phyloP scores from a whole-genome alignment of 495 filamentous ascomycete genomes.

The Aspergillus coremiiformis region DNA sequence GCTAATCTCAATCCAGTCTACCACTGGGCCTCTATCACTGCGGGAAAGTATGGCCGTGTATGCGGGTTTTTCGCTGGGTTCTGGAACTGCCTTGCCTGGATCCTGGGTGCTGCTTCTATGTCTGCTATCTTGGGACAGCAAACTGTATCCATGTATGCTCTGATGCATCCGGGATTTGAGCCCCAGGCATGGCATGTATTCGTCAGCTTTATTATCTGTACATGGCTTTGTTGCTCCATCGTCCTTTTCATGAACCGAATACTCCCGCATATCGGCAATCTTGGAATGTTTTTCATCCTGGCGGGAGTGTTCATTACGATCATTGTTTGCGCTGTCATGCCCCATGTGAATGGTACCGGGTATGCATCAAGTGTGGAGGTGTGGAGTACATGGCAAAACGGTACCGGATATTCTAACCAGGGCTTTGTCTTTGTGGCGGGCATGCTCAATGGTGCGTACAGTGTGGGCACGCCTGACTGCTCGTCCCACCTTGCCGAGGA shows the following conservation, averaged over 20 bases:
- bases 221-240: conserved; percentile 58
- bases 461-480: conserved; percentile 71
- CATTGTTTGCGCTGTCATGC: conserved; percentile 70
- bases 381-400: conserved; percentile 57
- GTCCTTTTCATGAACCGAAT: conserved; percentile 66
- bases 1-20: conserved; percentile 44
- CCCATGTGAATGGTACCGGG: conserved; percentile 32
- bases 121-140: conserved; percentile 61
- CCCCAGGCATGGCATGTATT: conserved; percentile 71
- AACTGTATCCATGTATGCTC: conserved; percentile 59
- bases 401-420: conserved; percentile 56
- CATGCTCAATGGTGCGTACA: conserved; percentile 82
- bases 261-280: conserved; percentile 56
- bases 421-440: conserved; percentile 75
- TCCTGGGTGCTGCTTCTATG: conserved; percentile 56
- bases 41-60: conserved; percentile 60
- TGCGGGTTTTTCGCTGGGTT: conserved; percentile 73
- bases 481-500: conserved; percentile 79
- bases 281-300: conserved; percentile 65
- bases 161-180: conserved; percentile 58
- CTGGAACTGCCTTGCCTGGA: conserved; percentile 77
- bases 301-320: conserved; percentile 64
- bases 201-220: conserved; percentile 56
- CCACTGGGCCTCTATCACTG: conserved; percentile 76
- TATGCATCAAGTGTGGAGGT: conserved; percentile 53